A percentile compares a stretch with the other conserved stretches of the same genome.
phyloP scores from a whole-genome alignment of 1,284 basidiomycete genomes.

The Flammula alnicola region DNA sequence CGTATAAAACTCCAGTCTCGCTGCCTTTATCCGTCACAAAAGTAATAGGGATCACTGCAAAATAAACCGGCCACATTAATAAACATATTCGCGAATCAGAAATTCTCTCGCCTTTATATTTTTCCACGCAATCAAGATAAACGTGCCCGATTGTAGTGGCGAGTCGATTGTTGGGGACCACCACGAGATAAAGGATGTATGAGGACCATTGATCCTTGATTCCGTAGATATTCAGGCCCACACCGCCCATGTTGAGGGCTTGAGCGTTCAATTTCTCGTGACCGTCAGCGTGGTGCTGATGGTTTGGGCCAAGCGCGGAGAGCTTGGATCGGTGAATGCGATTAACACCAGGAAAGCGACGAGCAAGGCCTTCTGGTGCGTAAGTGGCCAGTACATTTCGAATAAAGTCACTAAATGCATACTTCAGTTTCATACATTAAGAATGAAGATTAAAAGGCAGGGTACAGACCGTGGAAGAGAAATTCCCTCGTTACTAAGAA shows the following conservation, averaged over 20 bases:
- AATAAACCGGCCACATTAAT: background rate
- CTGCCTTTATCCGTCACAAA: conserved; percentile 33
- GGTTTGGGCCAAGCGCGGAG: conserved; percentile 23
- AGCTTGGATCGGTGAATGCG: conserved; percentile 18
- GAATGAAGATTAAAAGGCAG: background rate
- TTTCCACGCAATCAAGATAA: conserved; percentile 31
- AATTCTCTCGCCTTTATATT: conserved; percentile 20
- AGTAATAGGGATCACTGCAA: conserved; percentile 30
- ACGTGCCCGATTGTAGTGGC: no score
- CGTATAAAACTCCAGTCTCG: conserved; percentile 30
- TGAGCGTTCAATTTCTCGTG: conserved; percentile 32
- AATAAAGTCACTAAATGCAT: conserved; percentile 17
- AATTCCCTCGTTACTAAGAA: conserved; percentile 19
- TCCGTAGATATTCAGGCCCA: conserved; percentile 28
- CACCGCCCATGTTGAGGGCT: conserved; percentile 28
- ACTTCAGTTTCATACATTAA: background rate
- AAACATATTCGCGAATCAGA: background rate
- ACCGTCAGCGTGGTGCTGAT: conserved; percentile 30
- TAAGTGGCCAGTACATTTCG: conserved; percentile 12
- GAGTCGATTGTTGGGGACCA: conserved; percentile 29
- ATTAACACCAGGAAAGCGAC: conserved; percentile 25
- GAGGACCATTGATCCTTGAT: conserved; percentile 29
- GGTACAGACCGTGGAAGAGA: conserved; percentile 20
- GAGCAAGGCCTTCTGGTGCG: conserved; percentile 18
- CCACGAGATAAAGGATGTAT: conserved; percentile 18